phyloP scores from a whole-genome alignment of 805 yeast species.

The Maudiozyma saulgeensis region DNA sequence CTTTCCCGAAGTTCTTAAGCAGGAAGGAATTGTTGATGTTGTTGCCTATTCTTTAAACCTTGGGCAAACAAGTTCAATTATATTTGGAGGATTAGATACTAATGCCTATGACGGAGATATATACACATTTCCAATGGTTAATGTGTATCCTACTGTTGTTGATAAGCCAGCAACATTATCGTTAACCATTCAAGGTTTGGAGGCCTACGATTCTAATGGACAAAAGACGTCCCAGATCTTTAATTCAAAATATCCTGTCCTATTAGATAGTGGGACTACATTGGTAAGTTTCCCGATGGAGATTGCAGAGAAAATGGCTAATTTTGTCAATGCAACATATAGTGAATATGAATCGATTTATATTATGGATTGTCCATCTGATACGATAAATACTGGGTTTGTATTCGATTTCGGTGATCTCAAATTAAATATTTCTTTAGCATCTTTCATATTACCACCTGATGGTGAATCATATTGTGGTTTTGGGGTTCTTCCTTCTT shows the following conservation, averaged over 20 bases:
- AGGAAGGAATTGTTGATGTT: constrained; percentile 41
- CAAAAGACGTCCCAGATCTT: constrained; percentile 13
- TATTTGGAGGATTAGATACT: constrained; percentile 59
- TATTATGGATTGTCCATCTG: constrained; percentile 32
- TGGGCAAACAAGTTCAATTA: constrained; percentile 36
- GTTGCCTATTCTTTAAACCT: constrained; percentile 51
- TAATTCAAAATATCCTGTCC: constrained; percentile 28
- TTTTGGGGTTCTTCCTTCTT: constrained; percentile 31
- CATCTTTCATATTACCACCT: constrained; percentile 23
- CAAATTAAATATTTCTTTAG: constrained; percentile 42
- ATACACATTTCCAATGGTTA: constrained; percentile 39
- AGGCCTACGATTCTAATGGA: constrained; percentile 13
- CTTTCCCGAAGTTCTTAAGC: constrained; percentile 48
- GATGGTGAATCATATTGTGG: constrained; percentile 32
- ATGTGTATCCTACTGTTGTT: constrained; percentile 26
- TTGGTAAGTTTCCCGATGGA: constrained; percentile 36
- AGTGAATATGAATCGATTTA: constrained; percentile 32
- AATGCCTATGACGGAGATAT: constrained; percentile 44
- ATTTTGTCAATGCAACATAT: constrained; percentile 29
- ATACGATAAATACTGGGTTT: constrained; percentile 8
- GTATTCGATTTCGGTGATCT: constrained; percentile 49
- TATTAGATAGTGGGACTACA: constrained; percentile 54
- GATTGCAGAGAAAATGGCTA: constrained; percentile 26
- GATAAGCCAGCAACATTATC: constrained; percentile 35
- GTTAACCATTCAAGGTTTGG: constrained; percentile 37